phyloP scores from a whole-genome alignment of 305 asterid species.

The Rubia peregrina region DNA sequence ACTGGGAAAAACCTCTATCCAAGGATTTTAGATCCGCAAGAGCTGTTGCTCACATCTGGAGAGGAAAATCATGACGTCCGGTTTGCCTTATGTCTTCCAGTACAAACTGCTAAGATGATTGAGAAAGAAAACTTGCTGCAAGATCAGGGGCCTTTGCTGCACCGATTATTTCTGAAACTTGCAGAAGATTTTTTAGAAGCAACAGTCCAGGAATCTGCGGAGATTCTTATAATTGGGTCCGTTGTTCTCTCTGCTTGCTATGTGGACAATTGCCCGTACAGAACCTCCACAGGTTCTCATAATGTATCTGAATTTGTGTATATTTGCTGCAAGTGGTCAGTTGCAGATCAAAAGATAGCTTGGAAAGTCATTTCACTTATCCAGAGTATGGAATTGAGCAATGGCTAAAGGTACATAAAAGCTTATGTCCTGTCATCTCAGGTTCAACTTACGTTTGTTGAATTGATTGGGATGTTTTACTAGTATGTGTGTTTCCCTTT shows the following conservation, averaged over 20 bases:
- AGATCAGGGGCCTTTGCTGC: conserved; percentile 23
- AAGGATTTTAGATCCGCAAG: conserved; percentile 40
- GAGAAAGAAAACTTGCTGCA: conserved; percentile 12
- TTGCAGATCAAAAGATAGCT: conserved; percentile 45
- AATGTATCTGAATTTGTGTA: conserved; percentile 14
- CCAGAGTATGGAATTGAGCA: conserved; percentile 26
- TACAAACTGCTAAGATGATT: conserved; percentile 9
- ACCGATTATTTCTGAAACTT: conserved; percentile 26
- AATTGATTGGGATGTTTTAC: background rate
- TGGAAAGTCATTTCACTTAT: conserved; percentile 40
- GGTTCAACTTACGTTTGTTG: background rate
- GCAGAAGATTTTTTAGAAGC: conserved; percentile 25
- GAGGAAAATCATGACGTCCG: conserved; percentile 33
- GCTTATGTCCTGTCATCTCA: background rate
- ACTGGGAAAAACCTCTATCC: conserved; percentile 30
- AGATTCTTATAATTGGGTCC: conserved; percentile 37
- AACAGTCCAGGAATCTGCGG: conserved; percentile 25
- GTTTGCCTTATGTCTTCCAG: conserved; percentile 41
- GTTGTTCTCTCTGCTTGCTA: conserved; percentile 31
- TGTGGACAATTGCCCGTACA: conserved; percentile 38
- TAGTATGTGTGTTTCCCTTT: background rate
- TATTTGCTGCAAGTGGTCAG: conserved; percentile 48
- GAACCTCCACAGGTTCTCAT: conserved; percentile 21
- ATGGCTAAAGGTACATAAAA: background rate
- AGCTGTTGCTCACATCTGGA: conserved; percentile 30